Conservation (phyloP, 164 flowering plant species). For the Tetracentron sinense region DNA sequence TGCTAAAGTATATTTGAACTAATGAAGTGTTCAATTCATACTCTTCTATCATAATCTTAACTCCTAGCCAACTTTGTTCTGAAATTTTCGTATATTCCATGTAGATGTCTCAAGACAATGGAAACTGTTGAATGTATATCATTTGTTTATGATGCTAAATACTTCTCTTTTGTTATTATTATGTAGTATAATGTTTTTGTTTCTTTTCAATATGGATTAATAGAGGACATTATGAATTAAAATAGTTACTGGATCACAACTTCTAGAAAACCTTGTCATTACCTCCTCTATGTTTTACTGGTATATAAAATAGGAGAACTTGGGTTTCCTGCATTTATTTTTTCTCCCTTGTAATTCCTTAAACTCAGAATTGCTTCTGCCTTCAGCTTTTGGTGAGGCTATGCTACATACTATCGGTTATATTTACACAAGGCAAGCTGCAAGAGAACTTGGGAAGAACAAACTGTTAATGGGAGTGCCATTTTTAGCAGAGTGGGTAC, state of each 20-base stretch:
- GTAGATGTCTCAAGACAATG: not conserved
- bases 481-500: constrained; percentile 90
- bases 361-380: constrained; percentile 9
- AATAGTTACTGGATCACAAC: not conserved
- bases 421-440: constrained; percentile 83
- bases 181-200: not conserved
- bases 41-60: no score
- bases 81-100: not conserved
- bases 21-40: no score
- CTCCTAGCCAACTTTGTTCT: not conserved
- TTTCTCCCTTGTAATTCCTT: not conserved
- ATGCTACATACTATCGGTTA: constrained; percentile 97
- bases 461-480: constrained; percentile 73
- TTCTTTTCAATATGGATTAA: not conserved
- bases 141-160: not conserved
- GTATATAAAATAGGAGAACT: not conserved
- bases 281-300: not conserved
- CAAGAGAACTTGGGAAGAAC: constrained; percentile 81
- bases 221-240: not conserved
- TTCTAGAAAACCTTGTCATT: not conserved
- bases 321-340: not conserved
- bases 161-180: not conserved
- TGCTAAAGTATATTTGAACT: no score
- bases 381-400: constrained; percentile 89
- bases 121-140: not conserved